A percentile compares a stretch with the other conserved stretches of the same genome.
Evolutionary conservation across 306 rosid species (phyloP).

Genomic region (Medicago lupulina): DNA sequence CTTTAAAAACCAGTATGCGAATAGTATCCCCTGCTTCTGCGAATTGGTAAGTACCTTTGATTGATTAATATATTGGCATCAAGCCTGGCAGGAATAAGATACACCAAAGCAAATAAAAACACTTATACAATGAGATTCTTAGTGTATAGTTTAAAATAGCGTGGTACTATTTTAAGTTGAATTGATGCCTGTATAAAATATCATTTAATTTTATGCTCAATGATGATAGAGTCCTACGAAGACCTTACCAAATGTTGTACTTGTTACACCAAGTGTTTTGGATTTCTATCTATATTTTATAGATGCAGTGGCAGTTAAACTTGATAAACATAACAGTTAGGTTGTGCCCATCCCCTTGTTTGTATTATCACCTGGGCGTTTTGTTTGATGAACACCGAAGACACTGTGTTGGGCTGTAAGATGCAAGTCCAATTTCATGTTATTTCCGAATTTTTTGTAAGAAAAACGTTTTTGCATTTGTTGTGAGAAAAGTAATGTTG

Average conservation of each 20-base stretch:
- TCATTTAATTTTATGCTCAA: constrained; percentile 18
- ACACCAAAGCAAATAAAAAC: constrained; percentile 15
- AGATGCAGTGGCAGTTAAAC: not conserved
- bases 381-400: constrained; percentile 18
- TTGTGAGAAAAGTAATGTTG: not conserved
- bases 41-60: constrained; percentile 61
- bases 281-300: constrained; percentile 23
- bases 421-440: not conserved
- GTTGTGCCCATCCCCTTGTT: not conserved
- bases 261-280: constrained; percentile 3
- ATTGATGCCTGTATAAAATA: constrained; percentile 16
- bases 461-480: constrained; percentile 20
- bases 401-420: not conserved
- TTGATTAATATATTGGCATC: constrained; percentile 24
- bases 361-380: too few relatives aligned
- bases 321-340: constrained; percentile 1
- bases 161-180: not conserved
- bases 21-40: constrained; percentile 65
- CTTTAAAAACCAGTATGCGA: constrained; percentile 79
- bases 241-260: constrained; percentile 10
- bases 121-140: constrained; percentile 17
- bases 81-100: constrained; percentile 28
- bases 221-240: constrained; percentile 23
- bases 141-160: constrained; percentile 2
- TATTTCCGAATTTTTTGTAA: not conserved